Conservation (phyloP, 495 filamentous ascomycete species). For the Elasticomyces elasticus region DNA sequence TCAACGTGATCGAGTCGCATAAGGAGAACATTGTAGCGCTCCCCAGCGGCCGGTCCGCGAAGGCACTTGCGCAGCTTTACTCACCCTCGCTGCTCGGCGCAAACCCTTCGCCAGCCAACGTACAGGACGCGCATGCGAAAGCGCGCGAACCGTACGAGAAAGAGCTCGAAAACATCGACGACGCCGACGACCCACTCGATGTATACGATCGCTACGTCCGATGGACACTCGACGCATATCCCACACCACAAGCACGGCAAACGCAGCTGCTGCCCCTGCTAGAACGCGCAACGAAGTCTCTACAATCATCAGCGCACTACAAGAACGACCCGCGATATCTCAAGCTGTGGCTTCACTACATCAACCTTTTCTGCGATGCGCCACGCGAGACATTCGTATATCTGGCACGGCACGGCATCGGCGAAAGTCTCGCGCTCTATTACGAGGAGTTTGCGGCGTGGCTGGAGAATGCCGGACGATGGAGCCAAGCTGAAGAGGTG, state of each 20-base stretch:
- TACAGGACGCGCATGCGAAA: conserved; percentile 63
- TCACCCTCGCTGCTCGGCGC: conserved; percentile 49
- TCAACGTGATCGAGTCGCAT: conserved; percentile 89
- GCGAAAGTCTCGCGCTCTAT: conserved; percentile 80
- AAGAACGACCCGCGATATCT: conserved; percentile 91
- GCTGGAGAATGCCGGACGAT: conserved; percentile 75
- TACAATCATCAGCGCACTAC: conserved; percentile 75
- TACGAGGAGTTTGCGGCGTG: conserved; percentile 95
- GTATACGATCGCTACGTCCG: conserved; percentile 93
- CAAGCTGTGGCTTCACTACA: conserved; percentile 87
- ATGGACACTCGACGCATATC: conserved; percentile 93
- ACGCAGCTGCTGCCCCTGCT: conserved; percentile 81
- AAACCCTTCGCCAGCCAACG: conserved; percentile 50
- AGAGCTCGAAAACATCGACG: conserved; percentile 64
- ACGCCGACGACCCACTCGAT: conserved; percentile 91
- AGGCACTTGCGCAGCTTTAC: conserved; percentile 76
- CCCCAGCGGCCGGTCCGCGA: conserved; percentile 81
- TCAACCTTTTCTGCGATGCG: conserved; percentile 80
- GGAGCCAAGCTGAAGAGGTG: conserved; percentile 88
- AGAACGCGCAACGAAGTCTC: conserved; percentile 83
- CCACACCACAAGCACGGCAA: conserved; percentile 80
- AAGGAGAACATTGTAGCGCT: conserved; percentile 97
- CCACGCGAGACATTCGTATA: conserved; percentile 89
- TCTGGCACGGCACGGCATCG: conserved; percentile 76
- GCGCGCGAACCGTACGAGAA: conserved; percentile 76